A percentile compares a stretch with the other conserved stretches of the same genome.
These are phyloP conservation scores for Mortierella sp. DNA, from an alignment of 371 early-diverging fungal species.

Conservation along the genomic window DNA sequence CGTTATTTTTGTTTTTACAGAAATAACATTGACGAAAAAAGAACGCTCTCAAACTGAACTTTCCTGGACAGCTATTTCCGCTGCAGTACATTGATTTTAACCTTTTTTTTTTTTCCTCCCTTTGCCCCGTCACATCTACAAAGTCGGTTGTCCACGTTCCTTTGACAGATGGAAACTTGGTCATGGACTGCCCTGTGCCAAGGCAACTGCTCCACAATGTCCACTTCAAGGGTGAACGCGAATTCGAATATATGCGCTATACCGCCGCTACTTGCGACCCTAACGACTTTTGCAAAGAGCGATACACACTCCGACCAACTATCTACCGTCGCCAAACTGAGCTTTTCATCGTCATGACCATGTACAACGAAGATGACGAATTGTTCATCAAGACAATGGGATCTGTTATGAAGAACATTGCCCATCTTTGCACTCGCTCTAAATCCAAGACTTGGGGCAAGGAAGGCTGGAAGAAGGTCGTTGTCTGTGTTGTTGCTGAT, in stretches of 20 bases:
- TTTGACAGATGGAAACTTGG: conserved; percentile 63
- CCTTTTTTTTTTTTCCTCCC: not conserved
- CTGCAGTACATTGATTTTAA: too few relatives aligned
- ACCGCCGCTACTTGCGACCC: conserved; percentile 78
- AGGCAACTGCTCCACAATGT: conserved; percentile 56
- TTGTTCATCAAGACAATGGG: conserved; percentile 81
- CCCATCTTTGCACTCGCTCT: conserved; percentile 74
- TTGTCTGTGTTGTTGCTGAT: conserved; percentile 87
- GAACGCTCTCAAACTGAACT: too few relatives aligned
- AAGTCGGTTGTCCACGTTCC: conserved; percentile 61
- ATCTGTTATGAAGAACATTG: conserved; percentile 83
- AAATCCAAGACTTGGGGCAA: conserved; percentile 76
- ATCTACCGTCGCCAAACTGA: conserved; percentile 66
- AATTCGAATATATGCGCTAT: conserved; percentile 81
- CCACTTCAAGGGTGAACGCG: conserved; percentile 60
- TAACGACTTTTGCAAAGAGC: conserved; percentile 59
- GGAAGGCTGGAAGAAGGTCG: conserved; percentile 87
- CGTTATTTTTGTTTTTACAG: too few relatives aligned
- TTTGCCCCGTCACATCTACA: not conserved
- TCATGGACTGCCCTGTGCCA: conserved; percentile 69
- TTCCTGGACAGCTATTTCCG: too few relatives aligned
- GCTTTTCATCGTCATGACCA: conserved; percentile 78
- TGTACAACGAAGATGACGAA: conserved; percentile 75
- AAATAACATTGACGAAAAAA: too few relatives aligned
- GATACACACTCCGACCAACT: conserved; percentile 64